phyloP scores from a whole-genome alignment of 129 eudicot genomes.

The Arctium lappa region DNA sequence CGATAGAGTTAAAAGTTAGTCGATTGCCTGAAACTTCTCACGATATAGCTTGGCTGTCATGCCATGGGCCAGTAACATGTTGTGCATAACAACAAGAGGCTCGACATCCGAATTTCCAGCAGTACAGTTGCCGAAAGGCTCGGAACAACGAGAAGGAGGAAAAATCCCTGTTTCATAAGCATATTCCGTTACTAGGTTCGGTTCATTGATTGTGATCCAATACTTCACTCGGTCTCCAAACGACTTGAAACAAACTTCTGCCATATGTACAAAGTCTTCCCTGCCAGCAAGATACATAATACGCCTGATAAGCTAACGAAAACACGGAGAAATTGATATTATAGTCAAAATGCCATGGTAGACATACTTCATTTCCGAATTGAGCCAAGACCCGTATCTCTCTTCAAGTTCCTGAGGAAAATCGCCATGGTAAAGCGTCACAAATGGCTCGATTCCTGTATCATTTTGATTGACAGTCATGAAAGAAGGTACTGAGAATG shows the following conservation, averaged over 20 bases:
- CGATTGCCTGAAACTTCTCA: slow-evolving; percentile 48
- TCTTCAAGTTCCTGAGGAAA: slow-evolving; percentile 69
- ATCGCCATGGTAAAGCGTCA: slow-evolving; percentile 58
- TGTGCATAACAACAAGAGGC: slow-evolving; percentile 64
- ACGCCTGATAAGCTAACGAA: background rate
- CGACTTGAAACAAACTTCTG: slow-evolving; percentile 55
- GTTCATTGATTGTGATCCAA: slow-evolving; percentile 75
- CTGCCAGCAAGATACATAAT: slow-evolving; percentile 25
- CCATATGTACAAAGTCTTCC: slow-evolving; percentile 64
- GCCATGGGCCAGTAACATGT: slow-evolving; percentile 74
- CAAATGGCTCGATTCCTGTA: slow-evolving; percentile 65
- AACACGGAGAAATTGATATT: background rate
- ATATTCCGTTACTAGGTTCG: slow-evolving; percentile 33
- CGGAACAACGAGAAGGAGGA: slow-evolving; percentile 75
- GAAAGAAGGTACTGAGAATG: background rate
- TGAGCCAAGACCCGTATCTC: slow-evolving; percentile 58
- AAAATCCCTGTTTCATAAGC: slow-evolving; percentile 34
- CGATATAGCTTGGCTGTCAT: slow-evolving; percentile 63
- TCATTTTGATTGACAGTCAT: background rate
- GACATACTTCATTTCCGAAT: slow-evolving; percentile 56
- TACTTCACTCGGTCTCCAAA: slow-evolving; percentile 82
- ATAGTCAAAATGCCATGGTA: background rate
- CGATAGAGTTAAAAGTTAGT: background rate
- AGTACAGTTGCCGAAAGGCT: slow-evolving; percentile 59
- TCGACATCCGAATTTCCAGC: slow-evolving; percentile 67